phyloP scores from a whole-genome alignment of 2,329 filamentous ascomycete species.

The Davidsoniella eucalypti region DNA sequence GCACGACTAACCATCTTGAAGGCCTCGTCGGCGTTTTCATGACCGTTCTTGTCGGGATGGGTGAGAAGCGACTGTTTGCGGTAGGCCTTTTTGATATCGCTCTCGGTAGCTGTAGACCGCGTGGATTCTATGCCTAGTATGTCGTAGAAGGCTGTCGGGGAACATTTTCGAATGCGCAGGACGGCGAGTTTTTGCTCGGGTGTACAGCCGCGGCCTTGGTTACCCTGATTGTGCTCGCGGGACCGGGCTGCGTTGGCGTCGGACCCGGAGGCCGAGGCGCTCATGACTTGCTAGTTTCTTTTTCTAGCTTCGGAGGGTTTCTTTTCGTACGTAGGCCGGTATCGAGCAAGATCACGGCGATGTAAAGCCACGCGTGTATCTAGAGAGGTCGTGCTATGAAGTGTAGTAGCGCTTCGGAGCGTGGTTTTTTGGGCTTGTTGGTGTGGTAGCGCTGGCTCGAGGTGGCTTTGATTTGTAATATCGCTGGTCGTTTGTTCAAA shows the following conservation, averaged over 20 bases:
- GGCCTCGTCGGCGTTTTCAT: constrained; percentile 86
- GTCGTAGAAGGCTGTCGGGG: constrained; percentile 83
- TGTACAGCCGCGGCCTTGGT: constrained; percentile 63
- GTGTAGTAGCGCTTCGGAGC: no score
- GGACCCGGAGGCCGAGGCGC: constrained; percentile 24
- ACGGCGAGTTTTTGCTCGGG: constrained; percentile 84
- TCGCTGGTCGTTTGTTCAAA: no score
- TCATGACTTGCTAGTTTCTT: constrained; percentile 1
- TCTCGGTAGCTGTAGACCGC: constrained; percentile 50
- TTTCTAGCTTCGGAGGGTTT: no score
- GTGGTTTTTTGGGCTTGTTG: no score
- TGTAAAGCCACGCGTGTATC: no score
- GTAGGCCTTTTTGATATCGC: constrained; percentile 95
- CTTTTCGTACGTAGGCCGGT: no score
- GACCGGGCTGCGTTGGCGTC: constrained; percentile 35
- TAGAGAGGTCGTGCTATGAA: no score
- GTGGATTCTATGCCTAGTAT: constrained; percentile 61
- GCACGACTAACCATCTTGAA: constrained; percentile 96
- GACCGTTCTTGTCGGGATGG: constrained; percentile 97
- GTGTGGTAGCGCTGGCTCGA: no score
- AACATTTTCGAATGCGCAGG: constrained; percentile 70
- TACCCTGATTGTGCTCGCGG: constrained; percentile 60
- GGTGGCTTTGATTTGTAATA: no score
- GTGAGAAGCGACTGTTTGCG: constrained; percentile 85
- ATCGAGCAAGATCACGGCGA: no score